Base-by-base conservation (phyloP, 106 monocot species). In the Hemerocallis citrina region DNA sequence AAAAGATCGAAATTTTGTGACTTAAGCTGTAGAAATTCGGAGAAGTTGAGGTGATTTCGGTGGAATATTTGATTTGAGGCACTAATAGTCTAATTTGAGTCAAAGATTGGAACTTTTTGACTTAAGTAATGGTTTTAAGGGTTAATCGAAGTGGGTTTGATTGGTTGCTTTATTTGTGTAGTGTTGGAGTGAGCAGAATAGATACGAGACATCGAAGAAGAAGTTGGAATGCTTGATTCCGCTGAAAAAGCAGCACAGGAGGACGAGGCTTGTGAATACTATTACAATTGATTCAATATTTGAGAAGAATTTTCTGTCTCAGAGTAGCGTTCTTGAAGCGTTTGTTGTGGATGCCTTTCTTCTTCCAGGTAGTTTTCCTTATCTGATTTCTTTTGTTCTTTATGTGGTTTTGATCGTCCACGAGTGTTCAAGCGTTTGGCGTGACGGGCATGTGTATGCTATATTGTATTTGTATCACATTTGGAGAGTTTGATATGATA, bases 291-390 rank as follows among this genome's bases (percentile, higher is more conserved):
- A 98, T 70, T 84, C 85, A 6, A 79, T 98, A 58, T 71, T 73
- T 17, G 96, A 98, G 74, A 98, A 91, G 79, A 88, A 91, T 70
- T 91, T 91, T 55, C 76, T 98, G 14, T 82, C 81, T 48, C 46
- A 51, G 24, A 77, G 17, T 23, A 91, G 84, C 32, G 63, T 82
- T 25, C 61, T 98, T 28, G 96, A 88, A 71, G 96, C 74, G 25
- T 52, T 98, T 31, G 63, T 98, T 38, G n/a, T 98, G 28, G 78
- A 85, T 42, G 74, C 70, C 14, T 92, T 79, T 67, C 54, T 88
- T 72, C 84, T 92, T 64, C 91, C 96, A 72, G 96, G 96, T 98
- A 14, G 1, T 52, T 29, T 59, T 33, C 14, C 14, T 21, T 30
- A 52, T 52, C 30, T 68, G 14, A 25, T 37, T 16, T 42, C 43